Base-by-base conservation (phyloP, 2,329 filamentous ascomycete species). In the Leptoxyphium fumago region DNA sequence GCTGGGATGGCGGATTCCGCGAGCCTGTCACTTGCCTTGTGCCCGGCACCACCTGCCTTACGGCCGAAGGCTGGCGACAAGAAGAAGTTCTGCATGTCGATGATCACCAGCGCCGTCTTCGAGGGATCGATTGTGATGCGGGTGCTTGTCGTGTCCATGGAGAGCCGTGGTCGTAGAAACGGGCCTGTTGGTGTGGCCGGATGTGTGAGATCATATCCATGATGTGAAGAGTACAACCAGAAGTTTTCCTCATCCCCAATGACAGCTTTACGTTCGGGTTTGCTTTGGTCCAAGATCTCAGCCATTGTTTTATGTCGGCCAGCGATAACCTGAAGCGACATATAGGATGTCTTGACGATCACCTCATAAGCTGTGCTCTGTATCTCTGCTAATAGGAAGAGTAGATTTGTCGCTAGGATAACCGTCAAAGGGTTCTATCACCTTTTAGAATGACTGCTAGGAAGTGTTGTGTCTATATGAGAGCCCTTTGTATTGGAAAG, bases 171-270 rank as follows among this genome's bases (percentile, higher is more conserved):
- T 9, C 46, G 44, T 2, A 55, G 40, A 11, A 50, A 46, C 17
- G 56, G 46, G 2, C 55, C 52, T 11, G 49, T 49, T 1, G 62
- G 59, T 3, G 53, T 49, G 6, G 53, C 9, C 2, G 66, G 61
- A 46, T 65, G 68, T 1, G 67, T 70, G 5, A 72, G 62, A 49
- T 72, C 64, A 54, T 70, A 71, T 40, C 65, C 67, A 10, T 52
- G 60, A 17, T 45, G 15, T 2, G 61, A 58, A 32, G 63, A 64
- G 51, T 69, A 65, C 5, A 65, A 59, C 69, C 69, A 71, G 55
- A 68, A 68, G 51, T 64, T 66, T 13, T 55, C 50, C 9, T 53
- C 46, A 36, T 60, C 57, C 46, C 68, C 69, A 45, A 71, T 66
- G 43, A 67, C 46, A 30, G 63, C 30, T 55, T 53, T 61, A 61